Evolutionary conservation across 306 rosid genomes (phyloP), one percentile per base, ranked within the genome.

Genomic region (Lotus japonicus): DNA sequence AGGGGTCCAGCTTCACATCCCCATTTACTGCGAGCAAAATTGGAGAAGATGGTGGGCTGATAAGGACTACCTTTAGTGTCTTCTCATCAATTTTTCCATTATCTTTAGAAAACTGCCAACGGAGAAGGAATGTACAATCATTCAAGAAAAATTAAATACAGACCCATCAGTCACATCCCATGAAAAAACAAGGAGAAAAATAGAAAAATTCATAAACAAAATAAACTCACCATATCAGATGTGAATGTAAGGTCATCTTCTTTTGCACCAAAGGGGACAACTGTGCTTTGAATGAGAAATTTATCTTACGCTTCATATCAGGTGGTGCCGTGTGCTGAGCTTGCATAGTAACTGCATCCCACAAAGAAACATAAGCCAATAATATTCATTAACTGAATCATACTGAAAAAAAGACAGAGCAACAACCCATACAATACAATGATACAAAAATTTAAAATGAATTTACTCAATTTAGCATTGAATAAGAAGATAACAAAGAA

Each of bases 231-330:
- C 92, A 70, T 74, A 52, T 75, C 77, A 66, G 97, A 85, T 41
- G 89, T 86, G 56, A n/a, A n/a, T n/a, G n/a, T n/a, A n/a, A 94
- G 78, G 17, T 84, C 92, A 57, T 82, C 86, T 64, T 94, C 96
- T 10, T 90, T 71, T 70, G 79, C 71, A 74, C 92, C 96, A 54
- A 71, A 70, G 39, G 92, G 85, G 42, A 90, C 82, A 69, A 77
- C 72, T 3, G 90, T 85, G 75, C 89, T 73, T 46, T 86, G 95
- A 67, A 94, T 86, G 73, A 94, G 86, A 78, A 94, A 94, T 81
- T 90, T 94, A 85, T 94, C 99, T 88, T 94, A 78, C 99, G 90
- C 31, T 84, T 84, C 83, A 85, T 42, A 82, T 85, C 92, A 64
- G 84, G 80, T 12, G 99, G 95, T 38, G 85, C 83, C 1, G 59